A percentile compares a stretch with the other conserved stretches of the same genome.
Conservation (phyloP, 768 basidiomycete genomes). For the Mycena albidolilacea region DNA sequence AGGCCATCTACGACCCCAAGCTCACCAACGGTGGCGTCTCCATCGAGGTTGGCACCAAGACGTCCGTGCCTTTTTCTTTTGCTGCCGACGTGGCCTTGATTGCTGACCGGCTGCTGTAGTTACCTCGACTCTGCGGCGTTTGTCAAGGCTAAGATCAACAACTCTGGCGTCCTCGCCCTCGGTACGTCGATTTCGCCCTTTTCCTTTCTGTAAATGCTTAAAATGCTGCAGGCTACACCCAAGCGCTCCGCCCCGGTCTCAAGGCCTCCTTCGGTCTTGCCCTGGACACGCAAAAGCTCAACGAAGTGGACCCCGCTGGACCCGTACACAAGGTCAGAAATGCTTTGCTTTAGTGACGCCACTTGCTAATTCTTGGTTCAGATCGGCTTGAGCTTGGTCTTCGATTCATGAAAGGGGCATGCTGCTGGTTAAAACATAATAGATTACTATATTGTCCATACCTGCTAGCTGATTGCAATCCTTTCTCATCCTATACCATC, state of each 20-base stretch:
- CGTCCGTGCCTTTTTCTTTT: slow-evolving; percentile 65
- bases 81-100: background rate
- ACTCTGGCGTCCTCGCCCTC: slow-evolving; percentile 90
- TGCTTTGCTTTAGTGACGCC: background rate
- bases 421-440: slow-evolving; percentile 21
- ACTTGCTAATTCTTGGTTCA: slow-evolving; percentile 41
- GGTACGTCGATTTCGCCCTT: slow-evolving; percentile 57
- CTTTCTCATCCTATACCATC: slow-evolving; percentile 1
- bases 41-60: slow-evolving; percentile 96
- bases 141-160: slow-evolving; percentile 99
- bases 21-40: slow-evolving; percentile 87
- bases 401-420: slow-evolving; percentile 70
- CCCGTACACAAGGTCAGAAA: slow-evolving; percentile 80
- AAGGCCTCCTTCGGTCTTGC: slow-evolving; percentile 95
- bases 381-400: slow-evolving; percentile 83
- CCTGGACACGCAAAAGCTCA: slow-evolving; percentile 93
- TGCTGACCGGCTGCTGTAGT: slow-evolving; percentile 50
- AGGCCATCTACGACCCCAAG: slow-evolving; percentile 97
- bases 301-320: slow-evolving; percentile 74
- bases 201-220: slow-evolving; percentile 35
- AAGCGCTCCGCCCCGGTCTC: slow-evolving; percentile 93
- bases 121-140: slow-evolving; percentile 92
- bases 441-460: slow-evolving; percentile 25
- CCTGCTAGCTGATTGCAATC: slow-evolving; percentile 32
- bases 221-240: slow-evolving; percentile 80